phyloP scores from a whole-genome alignment of 192 early-diverging fungal genomes.

The Geranomyces variabilis region DNA sequence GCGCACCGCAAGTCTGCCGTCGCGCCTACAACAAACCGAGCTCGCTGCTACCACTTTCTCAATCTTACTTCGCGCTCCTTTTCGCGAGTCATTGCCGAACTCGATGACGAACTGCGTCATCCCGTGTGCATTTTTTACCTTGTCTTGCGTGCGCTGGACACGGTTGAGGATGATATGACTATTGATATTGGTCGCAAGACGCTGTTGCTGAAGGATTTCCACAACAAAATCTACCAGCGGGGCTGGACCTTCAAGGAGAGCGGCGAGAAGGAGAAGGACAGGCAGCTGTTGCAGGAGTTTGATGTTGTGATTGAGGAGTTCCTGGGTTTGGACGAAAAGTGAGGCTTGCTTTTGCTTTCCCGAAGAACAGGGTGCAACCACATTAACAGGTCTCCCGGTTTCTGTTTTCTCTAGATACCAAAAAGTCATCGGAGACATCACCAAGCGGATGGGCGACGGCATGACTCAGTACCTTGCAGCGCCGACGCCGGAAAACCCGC shows the following conservation, averaged over 20 bases:
- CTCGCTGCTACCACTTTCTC: conserved; percentile 85
- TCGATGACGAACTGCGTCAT: conserved; percentile 50
- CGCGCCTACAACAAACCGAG: conserved; percentile 55
- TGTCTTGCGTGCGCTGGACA: conserved; percentile 93
- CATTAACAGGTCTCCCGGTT: too few relatives aligned
- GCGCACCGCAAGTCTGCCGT: conserved; percentile 34
- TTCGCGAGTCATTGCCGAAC: conserved; percentile 85
- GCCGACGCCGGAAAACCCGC: conserved; percentile 13
- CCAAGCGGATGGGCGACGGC: conserved; percentile 89
- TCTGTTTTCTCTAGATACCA: conserved; percentile 79
- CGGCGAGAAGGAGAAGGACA: conserved; percentile 94
- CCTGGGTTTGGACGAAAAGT: conserved; percentile 66
- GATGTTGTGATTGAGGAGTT: conserved; percentile 90
- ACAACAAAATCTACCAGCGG: conserved; percentile 76
- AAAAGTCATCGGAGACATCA: conserved; percentile 87
- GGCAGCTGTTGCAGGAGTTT: conserved; percentile 85
- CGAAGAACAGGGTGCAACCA: too few relatives aligned
- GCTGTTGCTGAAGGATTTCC: conserved; percentile 76
- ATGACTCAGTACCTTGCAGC: conserved; percentile 75
- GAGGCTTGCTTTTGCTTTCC: not conserved
- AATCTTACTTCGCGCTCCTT: conserved; percentile 96
- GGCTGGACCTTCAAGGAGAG: conserved; percentile 62
- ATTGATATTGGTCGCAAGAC: conserved; percentile 77
- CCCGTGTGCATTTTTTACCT: conserved; percentile 96
- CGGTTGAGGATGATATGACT: conserved; percentile 99